Evolutionary conservation across 2,329 filamentous ascomycete species (phyloP).

Genomic region (Diaporthe sp.): DNA sequence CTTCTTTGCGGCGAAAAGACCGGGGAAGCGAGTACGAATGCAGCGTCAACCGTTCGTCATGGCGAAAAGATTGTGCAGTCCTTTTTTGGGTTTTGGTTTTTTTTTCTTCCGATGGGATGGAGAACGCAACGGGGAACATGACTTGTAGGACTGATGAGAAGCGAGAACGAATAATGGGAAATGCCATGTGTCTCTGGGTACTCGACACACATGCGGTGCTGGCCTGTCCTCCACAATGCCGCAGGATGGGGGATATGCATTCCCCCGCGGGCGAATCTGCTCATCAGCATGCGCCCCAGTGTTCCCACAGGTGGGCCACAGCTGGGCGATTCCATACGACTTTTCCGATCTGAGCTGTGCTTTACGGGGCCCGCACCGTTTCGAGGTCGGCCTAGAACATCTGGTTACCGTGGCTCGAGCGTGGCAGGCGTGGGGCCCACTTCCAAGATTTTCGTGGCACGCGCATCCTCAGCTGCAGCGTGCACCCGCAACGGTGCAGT

Average conservation of each 20-base stretch:
- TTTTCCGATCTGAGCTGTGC: not conserved
- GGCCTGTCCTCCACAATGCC: not conserved
- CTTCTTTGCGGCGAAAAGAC: not conserved
- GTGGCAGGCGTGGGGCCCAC: not conserved
- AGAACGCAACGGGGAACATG: conserved; percentile 7
- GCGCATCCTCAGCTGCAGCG: not conserved
- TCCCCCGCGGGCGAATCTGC: conserved; percentile 10
- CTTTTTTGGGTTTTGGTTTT: too few relatives aligned
- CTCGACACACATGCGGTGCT: too few relatives aligned
- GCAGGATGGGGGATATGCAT: not conserved
- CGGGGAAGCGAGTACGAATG: not conserved
- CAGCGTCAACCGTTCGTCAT: not conserved
- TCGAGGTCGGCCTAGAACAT: conserved; percentile 7
- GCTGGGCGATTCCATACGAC: not conserved
- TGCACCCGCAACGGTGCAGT: not conserved
- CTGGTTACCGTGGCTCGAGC: not conserved
- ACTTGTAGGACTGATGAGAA: not conserved
- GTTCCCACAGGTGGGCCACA: not conserved
- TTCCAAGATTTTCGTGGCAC: conserved; percentile 27
- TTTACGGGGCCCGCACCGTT: not conserved
- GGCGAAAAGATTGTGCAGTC: conserved; percentile 10
- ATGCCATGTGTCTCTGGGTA: too few relatives aligned
- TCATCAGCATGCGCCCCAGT: not conserved
- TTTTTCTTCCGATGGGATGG: too few relatives aligned
- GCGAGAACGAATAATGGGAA: too few relatives aligned